phyloP scores from a whole-genome alignment of 2,329 filamentous ascomycete genomes.

The Fusarium sp. region DNA sequence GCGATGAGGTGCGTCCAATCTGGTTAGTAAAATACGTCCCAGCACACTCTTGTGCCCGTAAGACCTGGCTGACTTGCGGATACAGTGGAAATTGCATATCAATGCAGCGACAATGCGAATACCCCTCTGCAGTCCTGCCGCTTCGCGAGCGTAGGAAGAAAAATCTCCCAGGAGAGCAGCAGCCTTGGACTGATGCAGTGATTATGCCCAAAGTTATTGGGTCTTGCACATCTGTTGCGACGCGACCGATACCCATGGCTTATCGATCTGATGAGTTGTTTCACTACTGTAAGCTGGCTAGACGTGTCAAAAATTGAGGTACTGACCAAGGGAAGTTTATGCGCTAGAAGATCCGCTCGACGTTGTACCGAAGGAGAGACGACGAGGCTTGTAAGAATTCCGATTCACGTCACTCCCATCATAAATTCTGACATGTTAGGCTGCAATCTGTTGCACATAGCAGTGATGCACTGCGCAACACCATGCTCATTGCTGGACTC shows the following conservation, averaged over 20 bases:
- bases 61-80: not conserved
- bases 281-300: constrained; percentile 31
- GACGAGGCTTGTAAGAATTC: constrained; percentile 1
- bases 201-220: constrained; percentile 10
- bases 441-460: constrained; percentile 11
- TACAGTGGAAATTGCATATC: constrained; percentile 27
- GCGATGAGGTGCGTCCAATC: constrained; percentile 33
- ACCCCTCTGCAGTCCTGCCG: constrained; percentile 12
- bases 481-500: constrained; percentile 36
- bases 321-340: not conserved
- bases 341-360: constrained; percentile 6
- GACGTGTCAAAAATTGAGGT: rapidly evolving
- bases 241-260: constrained; percentile 31
- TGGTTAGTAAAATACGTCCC: constrained; percentile 24
- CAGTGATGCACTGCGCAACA: constrained; percentile 31
- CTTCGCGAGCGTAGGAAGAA: constrained; percentile 35
- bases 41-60: not conserved
- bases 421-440: not conserved
- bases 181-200: constrained; percentile 23
- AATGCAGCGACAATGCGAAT: constrained; percentile 17
- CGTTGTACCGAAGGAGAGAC: constrained; percentile 1
- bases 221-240: not conserved
- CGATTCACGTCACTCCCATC: rapidly evolving
- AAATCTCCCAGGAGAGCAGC: constrained; percentile 35
- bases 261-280: constrained; percentile 39